Evolutionary conservation across 768 basidiomycete genomes (phyloP), one percentile per base, ranked within the genome.

Genomic region (Leccinum broughii): DNA sequence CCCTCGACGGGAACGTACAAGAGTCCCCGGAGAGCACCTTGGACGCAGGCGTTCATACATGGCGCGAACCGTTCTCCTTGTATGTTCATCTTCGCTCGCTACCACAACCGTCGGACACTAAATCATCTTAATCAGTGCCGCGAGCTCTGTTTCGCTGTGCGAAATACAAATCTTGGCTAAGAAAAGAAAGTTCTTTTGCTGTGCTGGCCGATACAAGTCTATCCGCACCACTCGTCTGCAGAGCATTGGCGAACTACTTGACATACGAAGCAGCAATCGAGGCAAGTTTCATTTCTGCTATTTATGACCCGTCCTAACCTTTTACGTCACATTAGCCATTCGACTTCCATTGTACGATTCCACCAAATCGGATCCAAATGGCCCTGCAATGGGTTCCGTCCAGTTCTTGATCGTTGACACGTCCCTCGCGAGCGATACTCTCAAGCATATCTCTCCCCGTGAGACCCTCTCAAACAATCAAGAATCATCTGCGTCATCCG

Each of bases 271-370:
- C 57, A 62, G 53, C 64, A 35, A 55, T 60, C 71, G 69, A 58
- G 70, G 71, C 57, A 64, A 57, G 70, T 62, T 68, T 72, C 71
- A 71, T 73, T 70, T 71, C 35, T 69, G 64, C 54, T 62, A 62
- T 64, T 67, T 68, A 67, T 72, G 66, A 65, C 64, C 56, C 56
- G 15, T 66, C 59, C 64, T 73, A 30, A 69, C 54, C 56, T 35
- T 69, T 72, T 72, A 72, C 71, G 71, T 72, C 69, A 69, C 46
- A 41, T 30, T 50, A 72, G 71, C 37, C n/a, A 55, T 72, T 39
- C 70, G 59, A 26, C 71, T 72, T 72, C 71, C 71, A 73, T 73
- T 72, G 66, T 72, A 66, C 60, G 64, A 71, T 66, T 65, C 68
- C 66, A 68, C 63, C 52, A 72, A 55, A 71, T 58, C 71, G 61